Conservation (phyloP, 208 protist genomes). For the Crithidia thermophila region DNA sequence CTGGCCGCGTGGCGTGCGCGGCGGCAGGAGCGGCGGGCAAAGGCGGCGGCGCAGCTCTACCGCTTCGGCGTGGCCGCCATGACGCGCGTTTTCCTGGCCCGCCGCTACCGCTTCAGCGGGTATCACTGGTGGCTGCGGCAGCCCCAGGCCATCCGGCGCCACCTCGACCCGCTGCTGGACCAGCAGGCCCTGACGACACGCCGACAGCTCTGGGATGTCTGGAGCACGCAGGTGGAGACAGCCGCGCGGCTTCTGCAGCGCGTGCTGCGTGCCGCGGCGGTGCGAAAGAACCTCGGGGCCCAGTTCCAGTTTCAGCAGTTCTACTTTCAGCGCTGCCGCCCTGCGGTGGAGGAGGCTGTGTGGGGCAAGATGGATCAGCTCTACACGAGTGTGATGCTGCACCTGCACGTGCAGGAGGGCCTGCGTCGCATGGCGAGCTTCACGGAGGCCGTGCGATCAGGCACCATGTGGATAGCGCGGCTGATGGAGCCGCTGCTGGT, state of each 20-base stretch:
- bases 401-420: conserved; percentile 38
- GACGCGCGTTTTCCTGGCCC: conserved; percentile 43
- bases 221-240: conserved; percentile 25
- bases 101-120: conserved; percentile 50
- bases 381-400: conserved; percentile 37
- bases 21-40: conserved; percentile 12
- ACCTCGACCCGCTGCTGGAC: conserved; percentile 25
- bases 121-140: conserved; percentile 60
- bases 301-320: conserved; percentile 40
- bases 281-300: conserved; percentile 15
- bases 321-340: conserved; percentile 41
- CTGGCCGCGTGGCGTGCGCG: conserved; percentile 28
- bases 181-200: conserved; percentile 14
- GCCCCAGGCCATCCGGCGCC: conserved; percentile 24
- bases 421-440: conserved; percentile 18
- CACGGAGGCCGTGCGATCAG: conserved; percentile 18
- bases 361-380: conserved; percentile 34
- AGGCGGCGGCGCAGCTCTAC: conserved; percentile 31
- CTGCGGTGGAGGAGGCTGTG: conserved; percentile 48
- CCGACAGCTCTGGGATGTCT: conserved; percentile 34
- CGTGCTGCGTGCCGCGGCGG: conserved; percentile 30
- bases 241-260: conserved; percentile 40
- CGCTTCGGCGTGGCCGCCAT: conserved; percentile 37
- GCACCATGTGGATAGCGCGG: conserved; percentile 5
- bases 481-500: background rate